Evolutionary conservation across 805 yeast species (phyloP), one percentile per base, ranked within the genome.

Genomic region (Ogataea zsoltii): DNA sequence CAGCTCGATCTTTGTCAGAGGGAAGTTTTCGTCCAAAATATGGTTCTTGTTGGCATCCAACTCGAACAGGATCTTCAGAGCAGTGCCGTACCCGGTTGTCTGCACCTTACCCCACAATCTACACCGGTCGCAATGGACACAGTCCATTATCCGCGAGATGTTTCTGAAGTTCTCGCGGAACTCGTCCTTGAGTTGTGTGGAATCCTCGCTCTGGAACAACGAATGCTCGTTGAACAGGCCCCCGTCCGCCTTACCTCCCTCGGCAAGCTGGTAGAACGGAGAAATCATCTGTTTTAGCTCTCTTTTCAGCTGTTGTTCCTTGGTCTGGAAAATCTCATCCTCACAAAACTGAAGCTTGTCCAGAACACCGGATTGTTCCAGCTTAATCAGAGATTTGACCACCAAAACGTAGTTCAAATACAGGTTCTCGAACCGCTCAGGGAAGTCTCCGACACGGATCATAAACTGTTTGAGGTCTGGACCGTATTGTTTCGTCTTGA

Each of bases 51-150:
- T 75, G 42, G 71, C 76, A 33, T 82, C 78, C 42, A 83, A 67
- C 63, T 92, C 98, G 63, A 94, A 89, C 48, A 94, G 71, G 18
- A 92, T 78, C 65, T 94, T 94, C 60, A 94, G 76, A 1, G 97
- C 96, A 7, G 99, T 94, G 15, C 97, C 99, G 65, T 94, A 94
- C 16, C 99, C 99, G 13, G 94, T 88, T 2, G 96, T 89, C 70
- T 94, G 99, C 25, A 94, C 79, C 66, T 94, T 94, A 9, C 99
- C 99, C 99, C 99, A 94, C 67, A 94, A 73, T 59, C 97, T 79
- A 66, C 99, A 94, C 62, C 97, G 77, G 63, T 94, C 99, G 71
- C 99, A 94, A 31, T 96, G 97, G 33, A 94, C 98, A 70, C 99
- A 94, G 65, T 92, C 97, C 97, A 94, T 94, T 35, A 94, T 81